Percentiles rank a stretch among this genome's conserved stretches.
Conservation (phyloP, 176 grass and related monocot genomes). For the Pharus latifolius region DNA sequence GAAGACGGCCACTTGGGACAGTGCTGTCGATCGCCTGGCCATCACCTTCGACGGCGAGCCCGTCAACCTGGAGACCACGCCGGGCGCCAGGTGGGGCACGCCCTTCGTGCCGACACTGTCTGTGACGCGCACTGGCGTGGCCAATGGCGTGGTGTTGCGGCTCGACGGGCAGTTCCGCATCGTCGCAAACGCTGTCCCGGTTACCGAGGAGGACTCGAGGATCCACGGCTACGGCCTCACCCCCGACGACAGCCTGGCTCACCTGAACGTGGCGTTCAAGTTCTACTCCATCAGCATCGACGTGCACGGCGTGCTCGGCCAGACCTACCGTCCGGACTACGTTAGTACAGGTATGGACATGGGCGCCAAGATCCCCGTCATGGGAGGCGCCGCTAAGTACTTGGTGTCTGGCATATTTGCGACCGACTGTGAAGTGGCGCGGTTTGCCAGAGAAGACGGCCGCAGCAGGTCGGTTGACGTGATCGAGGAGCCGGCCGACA, state of each 20-base stretch:
- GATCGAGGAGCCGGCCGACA: constrained; percentile 9
- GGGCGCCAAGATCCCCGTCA: constrained; percentile 38
- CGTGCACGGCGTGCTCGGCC: constrained; percentile 51
- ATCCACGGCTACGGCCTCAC: constrained; percentile 27
- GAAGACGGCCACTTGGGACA: constrained; percentile 20
- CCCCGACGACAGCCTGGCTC: constrained; percentile 36
- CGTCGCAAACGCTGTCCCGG: constrained; percentile 30
- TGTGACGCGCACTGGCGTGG: constrained; percentile 9
- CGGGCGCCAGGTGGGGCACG: constrained; percentile 30
- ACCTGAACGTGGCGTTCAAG: constrained; percentile 53
- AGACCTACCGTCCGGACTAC: constrained; percentile 36
- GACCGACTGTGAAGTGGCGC: constrained; percentile 31
- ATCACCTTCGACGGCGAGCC: constrained; percentile 38
- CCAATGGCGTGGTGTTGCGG: constrained; percentile 44
- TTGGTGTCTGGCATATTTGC: constrained; percentile 28
- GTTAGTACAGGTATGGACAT: constrained; percentile 27
- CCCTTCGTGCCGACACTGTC: constrained; percentile 10
- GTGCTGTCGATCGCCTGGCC: constrained; percentile 28
- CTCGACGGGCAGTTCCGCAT: constrained; percentile 39
- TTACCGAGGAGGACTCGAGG: constrained; percentile 46
- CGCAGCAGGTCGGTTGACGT: neutral
- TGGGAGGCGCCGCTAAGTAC: constrained; percentile 27
- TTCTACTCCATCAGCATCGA: constrained; percentile 35
- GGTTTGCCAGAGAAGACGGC: constrained; percentile 9
- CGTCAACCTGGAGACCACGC: neutral